Evolutionary conservation across 768 basidiomycete species (phyloP).

Genomic region (Phanerochaete carnosa): DNA sequence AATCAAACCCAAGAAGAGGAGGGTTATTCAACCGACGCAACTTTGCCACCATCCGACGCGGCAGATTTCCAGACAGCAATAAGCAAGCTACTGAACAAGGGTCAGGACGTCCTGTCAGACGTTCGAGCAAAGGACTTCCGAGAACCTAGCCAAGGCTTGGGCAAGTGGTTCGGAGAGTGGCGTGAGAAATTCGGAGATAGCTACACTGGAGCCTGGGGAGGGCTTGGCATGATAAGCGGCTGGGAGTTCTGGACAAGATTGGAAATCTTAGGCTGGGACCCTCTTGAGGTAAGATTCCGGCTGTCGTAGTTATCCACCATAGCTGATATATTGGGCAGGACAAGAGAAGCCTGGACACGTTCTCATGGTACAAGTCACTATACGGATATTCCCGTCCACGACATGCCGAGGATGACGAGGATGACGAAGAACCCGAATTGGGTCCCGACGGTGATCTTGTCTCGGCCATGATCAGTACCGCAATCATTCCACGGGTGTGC

Average conservation of each 20-base stretch:
- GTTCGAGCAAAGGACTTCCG: conserved; percentile 82
- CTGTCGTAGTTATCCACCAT: not conserved
- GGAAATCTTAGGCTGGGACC: conserved; percentile 87
- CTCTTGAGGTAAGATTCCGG: conserved; percentile 57
- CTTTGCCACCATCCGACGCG: conserved; percentile 61
- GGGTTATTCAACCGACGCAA: conserved; percentile 86
- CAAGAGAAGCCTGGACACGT: conserved; percentile 63
- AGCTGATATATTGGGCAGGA: conserved; percentile 33
- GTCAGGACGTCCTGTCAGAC: conserved; percentile 66
- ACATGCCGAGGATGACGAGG: conserved; percentile 23
- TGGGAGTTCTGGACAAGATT: conserved; percentile 96
- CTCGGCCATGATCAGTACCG: conserved; percentile 83
- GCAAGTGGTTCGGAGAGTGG: conserved; percentile 66
- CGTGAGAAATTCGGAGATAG: conserved; percentile 72
- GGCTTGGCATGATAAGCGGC: conserved; percentile 78
- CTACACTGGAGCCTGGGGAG: conserved; percentile 87
- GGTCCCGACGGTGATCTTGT: conserved; percentile 87
- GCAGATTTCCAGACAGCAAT: conserved; percentile 68
- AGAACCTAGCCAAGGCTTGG: conserved; percentile 73
- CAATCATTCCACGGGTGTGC: conserved; percentile 70
- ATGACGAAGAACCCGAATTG: conserved; percentile 47
- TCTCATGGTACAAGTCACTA: conserved; percentile 78
- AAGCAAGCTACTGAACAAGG: conserved; percentile 46
- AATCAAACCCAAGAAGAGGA: conserved; percentile 48
- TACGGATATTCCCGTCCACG: conserved; percentile 71